Evolutionary conservation across 306 rosid species (phyloP), one percentile per base, ranked within the genome.

Genomic region (Datisca glomerata): DNA sequence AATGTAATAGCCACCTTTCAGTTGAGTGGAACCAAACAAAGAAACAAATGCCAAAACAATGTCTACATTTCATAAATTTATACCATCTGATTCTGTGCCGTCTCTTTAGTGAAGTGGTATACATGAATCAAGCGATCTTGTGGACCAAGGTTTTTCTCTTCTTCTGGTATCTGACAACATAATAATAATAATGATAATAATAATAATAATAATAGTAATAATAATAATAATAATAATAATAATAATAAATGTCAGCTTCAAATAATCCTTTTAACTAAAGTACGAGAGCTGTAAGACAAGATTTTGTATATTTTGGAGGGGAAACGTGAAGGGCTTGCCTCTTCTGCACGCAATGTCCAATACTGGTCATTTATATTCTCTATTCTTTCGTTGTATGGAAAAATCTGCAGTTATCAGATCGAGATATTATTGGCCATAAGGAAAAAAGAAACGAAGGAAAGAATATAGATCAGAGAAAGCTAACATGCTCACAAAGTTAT

Each of bases 121-220:
- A 83, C 93, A 59, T 87, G 94, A 56, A 87, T 74, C 79, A 87
- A 58, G 11, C 93, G 85, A 65, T 79, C 93, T 16, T 72, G 74
- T 27, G 74, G 60, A 38, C 81, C 83, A 50, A 87, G 62, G 64
- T 63, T 65, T 63, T 79, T 80, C 72, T 83, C 97, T 50, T 83
- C 94, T 52, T 67, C 93, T 7, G 86, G 97, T 58, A 87, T 68
- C 97, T 83, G 70, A 24, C 47, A 41, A 25, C 40, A 33, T 13
- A 41, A 48, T 32, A 13, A 32, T 19, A 48, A 31, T 8, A 47
- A 47, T 48, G n/a, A n/a, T n/a, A n/a, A n/a, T n/a, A n/a, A n/a
- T n/a, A n/a, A n/a, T n/a, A n/a, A n/a, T 31, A 8, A 31, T 14
- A 13, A 9, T 21, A 43, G 23, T 11, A 21, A 53, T n/a, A 42